Conservation (phyloP, 148 eudicot species). For the Pharnaceum exiguum region DNA sequence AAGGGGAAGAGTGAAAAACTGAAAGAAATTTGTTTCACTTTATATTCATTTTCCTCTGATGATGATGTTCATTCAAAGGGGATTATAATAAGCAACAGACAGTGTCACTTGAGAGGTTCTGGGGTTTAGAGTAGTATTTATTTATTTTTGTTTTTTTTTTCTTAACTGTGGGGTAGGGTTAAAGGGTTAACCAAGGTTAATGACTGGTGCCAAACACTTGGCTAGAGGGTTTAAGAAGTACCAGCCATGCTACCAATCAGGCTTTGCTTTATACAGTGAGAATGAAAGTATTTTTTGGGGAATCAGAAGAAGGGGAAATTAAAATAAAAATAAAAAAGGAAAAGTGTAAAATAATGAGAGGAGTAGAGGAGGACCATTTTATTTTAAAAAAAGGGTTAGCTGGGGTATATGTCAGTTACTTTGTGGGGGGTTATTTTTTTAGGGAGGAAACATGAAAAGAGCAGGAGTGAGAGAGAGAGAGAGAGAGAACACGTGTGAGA, state of each 20-base stretch:
- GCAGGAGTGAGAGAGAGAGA: constrained; percentile 6
- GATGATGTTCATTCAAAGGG: too few species aligned
- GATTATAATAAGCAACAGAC: too few species aligned
- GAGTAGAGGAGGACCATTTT: background rate
- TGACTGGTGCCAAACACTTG: constrained; percentile 38
- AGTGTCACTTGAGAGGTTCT: background rate
- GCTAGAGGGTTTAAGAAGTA: constrained; percentile 15
- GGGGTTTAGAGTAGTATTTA: background rate
- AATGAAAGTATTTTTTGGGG: constrained; percentile 9
- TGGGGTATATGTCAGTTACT: constrained; percentile 19
- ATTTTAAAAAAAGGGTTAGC: constrained; percentile 12
- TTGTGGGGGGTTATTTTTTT: background rate
- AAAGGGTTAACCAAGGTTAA: background rate
- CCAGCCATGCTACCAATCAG: constrained; percentile 53
- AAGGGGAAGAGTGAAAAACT: background rate
- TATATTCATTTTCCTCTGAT: too few species aligned
- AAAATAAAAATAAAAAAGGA: background rate
- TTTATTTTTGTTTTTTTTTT: too few species aligned
- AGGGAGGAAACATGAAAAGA: background rate
- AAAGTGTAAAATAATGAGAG: background rate
- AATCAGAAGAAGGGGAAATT: background rate
- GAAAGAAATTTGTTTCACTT: background rate
- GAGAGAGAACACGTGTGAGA: constrained; percentile 22
- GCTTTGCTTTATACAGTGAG: constrained; percentile 17
- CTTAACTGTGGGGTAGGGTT: constrained; percentile 17